These are phyloP conservation scores for Spathaspora passalidarum DNA, from an alignment of 805 yeast genomes.

Conservation along the genomic window DNA sequence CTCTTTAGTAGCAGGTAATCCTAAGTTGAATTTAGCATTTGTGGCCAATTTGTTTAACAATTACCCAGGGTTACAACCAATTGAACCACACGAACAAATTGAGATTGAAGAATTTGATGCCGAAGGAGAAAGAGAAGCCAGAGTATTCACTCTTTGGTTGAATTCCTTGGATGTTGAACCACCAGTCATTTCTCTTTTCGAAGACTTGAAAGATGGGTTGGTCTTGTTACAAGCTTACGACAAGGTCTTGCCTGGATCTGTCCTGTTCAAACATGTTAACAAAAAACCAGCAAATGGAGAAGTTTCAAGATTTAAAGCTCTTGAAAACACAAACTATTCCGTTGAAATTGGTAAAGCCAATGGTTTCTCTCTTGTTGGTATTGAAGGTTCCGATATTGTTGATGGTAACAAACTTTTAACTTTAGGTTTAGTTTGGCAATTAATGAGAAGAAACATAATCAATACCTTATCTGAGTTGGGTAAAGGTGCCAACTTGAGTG, in stretches of 20 bases:
- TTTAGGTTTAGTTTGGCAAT: slow-evolving; percentile 94
- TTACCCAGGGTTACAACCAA: slow-evolving; percentile 93
- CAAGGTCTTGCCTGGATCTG: slow-evolving; percentile 92
- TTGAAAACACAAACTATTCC: slow-evolving; percentile 98
- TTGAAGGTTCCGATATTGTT: slow-evolving; percentile 95
- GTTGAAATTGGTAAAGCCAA: slow-evolving; percentile 93
- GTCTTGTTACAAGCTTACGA: slow-evolving; percentile 89
- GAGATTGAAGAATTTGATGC: slow-evolving; percentile 98
- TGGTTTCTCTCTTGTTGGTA: slow-evolving; percentile 92
- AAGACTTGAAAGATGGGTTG: slow-evolving; percentile 91
- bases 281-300: slow-evolving; percentile 82
- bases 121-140: slow-evolving; percentile 98
- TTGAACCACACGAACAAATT: slow-evolving; percentile 85
- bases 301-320: slow-evolving; percentile 85
- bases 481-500: slow-evolving; percentile 62
- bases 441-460: slow-evolving; percentile 94
- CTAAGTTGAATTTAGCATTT: slow-evolving; percentile 93
- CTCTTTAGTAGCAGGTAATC: slow-evolving; percentile 92
- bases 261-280: slow-evolving; percentile 74
- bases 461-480: slow-evolving; percentile 72
- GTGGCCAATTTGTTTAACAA: slow-evolving; percentile 97
- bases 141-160: slow-evolving; percentile 97
- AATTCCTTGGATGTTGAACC: slow-evolving; percentile 96
- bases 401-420: slow-evolving; percentile 90
- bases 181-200: slow-evolving; percentile 85